A percentile compares a stretch with the other conserved stretches of the same genome.
These are phyloP conservation scores for Eucalyptus tenuipes DNA, from an alignment of 345 rosid species.

Conservation along the genomic window DNA sequence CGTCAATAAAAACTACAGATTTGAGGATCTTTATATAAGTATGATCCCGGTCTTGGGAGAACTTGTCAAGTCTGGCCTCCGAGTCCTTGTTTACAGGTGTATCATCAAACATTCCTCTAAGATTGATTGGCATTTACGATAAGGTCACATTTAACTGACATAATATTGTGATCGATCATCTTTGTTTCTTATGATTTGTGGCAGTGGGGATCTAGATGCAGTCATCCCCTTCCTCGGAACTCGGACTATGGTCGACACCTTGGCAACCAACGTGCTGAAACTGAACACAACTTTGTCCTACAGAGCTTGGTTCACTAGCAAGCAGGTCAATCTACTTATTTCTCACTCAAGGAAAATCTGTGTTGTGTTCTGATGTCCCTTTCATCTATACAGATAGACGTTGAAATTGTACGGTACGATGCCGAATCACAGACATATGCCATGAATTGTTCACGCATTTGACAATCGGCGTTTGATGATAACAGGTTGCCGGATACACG, in stretches of 20 bases:
- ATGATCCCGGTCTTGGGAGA: conserved; percentile 9
- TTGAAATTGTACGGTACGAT: not conserved
- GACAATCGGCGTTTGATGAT: not conserved
- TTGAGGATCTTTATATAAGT: conserved; percentile 1
- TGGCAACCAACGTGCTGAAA: conserved; percentile 10
- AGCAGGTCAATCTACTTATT: not conserved
- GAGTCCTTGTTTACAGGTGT: conserved; percentile 12
- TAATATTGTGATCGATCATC: not conserved
- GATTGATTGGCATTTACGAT: not conserved
- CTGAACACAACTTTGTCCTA: conserved; percentile 22
- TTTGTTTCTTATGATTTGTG: not conserved
- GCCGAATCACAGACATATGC: not conserved
- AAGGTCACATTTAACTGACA: not conserved
- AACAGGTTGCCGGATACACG: conserved; percentile 32
- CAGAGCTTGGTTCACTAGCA: conserved; percentile 15
- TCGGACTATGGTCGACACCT: conserved; percentile 3
- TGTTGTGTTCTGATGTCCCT: not conserved
- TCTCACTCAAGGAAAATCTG: not conserved
- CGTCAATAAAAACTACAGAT: not conserved
- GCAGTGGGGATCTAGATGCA: conserved; percentile 11
- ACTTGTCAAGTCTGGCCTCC: conserved; percentile 13
- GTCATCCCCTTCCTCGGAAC: conserved; percentile 18
- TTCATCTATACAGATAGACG: not conserved
- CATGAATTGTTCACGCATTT: not conserved
- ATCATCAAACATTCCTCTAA: not conserved